phyloP scores from a whole-genome alignment of 495 filamentous ascomycete species.

The Aspergillus baeticus region DNA sequence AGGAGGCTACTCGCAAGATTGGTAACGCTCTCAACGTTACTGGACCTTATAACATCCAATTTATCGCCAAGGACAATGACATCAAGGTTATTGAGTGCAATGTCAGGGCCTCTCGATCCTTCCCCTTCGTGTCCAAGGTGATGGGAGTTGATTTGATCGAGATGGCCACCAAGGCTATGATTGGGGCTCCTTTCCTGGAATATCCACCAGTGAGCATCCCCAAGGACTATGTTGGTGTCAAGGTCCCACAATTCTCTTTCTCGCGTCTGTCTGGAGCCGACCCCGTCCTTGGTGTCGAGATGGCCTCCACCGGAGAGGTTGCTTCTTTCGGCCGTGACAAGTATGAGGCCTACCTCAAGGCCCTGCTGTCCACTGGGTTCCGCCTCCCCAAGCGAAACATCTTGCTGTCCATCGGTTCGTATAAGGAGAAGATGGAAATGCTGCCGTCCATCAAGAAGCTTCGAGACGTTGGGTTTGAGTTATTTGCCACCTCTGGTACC shows the following conservation, averaged over 20 bases:
- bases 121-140: conserved; percentile 98
- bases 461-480: conserved; percentile 83
- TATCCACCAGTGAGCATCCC: conserved; percentile 78
- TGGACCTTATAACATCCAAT: conserved; percentile 97
- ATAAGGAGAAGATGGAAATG: conserved; percentile 97
- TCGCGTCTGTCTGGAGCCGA: conserved; percentile 94
- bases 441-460: conserved; percentile 88
- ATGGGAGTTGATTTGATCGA: conserved; percentile 98
- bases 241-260: conserved; percentile 99
- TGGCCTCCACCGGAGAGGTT: conserved; percentile 98
- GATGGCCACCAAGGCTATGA: conserved; percentile 98
- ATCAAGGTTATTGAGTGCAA: conserved; percentile 99
- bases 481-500: conserved; percentile 94
- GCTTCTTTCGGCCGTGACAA: conserved; percentile 95
- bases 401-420: conserved; percentile 91
- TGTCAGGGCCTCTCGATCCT: conserved; percentile 91
- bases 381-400: conserved; percentile 94
- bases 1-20: conserved; percentile 94
- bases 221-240: conserved; percentile 87
- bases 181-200: conserved; percentile 73
- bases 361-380: conserved; percentile 92
- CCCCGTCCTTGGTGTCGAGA: conserved; percentile 95
- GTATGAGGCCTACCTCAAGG: conserved; percentile 97
- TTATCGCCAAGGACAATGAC: conserved; percentile 99
- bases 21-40: conserved; percentile 93